These are phyloP conservation scores for Pestalotiopsis sp. DNA, from an alignment of 2,329 filamentous ascomycete species.

Conservation along the genomic window DNA sequence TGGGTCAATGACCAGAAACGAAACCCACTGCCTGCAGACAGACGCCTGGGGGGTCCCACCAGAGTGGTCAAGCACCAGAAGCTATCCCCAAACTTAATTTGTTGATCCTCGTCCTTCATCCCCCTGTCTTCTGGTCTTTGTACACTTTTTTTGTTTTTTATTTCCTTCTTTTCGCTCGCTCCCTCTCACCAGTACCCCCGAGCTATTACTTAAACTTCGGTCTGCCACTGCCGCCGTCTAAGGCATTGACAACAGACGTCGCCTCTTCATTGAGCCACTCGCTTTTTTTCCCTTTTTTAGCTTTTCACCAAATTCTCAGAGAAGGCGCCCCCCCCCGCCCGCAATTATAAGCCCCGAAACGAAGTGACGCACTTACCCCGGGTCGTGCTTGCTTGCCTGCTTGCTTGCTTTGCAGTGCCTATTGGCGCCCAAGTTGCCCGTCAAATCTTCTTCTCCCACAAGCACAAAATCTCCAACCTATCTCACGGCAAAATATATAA, in stretches of 20 bases:
- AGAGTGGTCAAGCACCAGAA: constrained; percentile 3
- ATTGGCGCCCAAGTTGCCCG: not conserved
- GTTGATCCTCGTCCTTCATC: not conserved
- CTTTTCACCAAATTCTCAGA: not conserved
- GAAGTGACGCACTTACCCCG: not conserved
- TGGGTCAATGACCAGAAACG: not conserved
- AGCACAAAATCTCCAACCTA: not conserved
- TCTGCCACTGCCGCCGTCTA: not conserved
- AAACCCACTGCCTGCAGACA: not conserved
- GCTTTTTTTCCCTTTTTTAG: not conserved
- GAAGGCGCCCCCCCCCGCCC: not conserved
- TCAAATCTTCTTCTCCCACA: not conserved
- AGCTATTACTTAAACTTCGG: constrained; percentile 4
- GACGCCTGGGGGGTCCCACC: not conserved
- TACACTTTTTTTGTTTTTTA: not conserved
- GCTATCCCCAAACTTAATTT: constrained; percentile 2
- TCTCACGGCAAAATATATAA: no score
- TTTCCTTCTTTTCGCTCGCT: not conserved
- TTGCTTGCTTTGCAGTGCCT: not conserved
- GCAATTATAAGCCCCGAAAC: not conserved
- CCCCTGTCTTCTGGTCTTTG: not conserved
- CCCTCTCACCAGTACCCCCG: not conserved
- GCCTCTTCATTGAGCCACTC: not conserved
- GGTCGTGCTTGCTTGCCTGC: not conserved
- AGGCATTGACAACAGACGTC: not conserved